phyloP scores from a whole-genome alignment of 768 basidiomycete species.

The Mycena rebaudengoi region DNA sequence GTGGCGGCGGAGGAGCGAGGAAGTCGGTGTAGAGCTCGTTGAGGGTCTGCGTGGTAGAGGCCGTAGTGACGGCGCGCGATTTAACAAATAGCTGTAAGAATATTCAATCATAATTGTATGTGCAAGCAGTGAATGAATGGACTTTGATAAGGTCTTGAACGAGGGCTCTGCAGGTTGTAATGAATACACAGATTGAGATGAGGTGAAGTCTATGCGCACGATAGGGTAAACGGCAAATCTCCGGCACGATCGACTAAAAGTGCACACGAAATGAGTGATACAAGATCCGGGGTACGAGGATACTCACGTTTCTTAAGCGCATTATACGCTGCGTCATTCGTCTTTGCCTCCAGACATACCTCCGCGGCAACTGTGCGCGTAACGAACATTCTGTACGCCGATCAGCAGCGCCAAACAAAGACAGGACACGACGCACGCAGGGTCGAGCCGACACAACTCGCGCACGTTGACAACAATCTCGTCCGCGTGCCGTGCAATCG shows the following conservation, averaged over 20 bases:
- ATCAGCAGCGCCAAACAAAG: slow-evolving; percentile 7
- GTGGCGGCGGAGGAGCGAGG: slow-evolving; percentile 48
- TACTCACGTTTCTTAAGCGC: slow-evolving; percentile 73
- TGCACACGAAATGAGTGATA: too few relatives aligned
- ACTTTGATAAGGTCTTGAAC: slow-evolving; percentile 78
- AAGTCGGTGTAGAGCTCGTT: slow-evolving; percentile 74
- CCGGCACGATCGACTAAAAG: slow-evolving; percentile 74
- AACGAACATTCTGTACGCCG: slow-evolving; percentile 72
- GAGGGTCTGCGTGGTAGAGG: slow-evolving; percentile 58
- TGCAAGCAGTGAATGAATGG: background rate
- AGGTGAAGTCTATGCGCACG: slow-evolving; percentile 46
- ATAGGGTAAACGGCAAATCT: slow-evolving; percentile 71
- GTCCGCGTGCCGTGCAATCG: slow-evolving; percentile 58
- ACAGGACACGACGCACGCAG: slow-evolving; percentile 58
- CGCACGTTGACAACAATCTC: slow-evolving; percentile 77
- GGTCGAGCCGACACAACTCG: slow-evolving; percentile 75
- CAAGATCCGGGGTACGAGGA: too few relatives aligned
- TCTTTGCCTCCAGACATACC: slow-evolving; percentile 82
- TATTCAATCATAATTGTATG: background rate
- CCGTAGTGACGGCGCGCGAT: slow-evolving; percentile 69
- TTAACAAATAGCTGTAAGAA: slow-evolving; percentile 67
- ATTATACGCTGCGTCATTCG: slow-evolving; percentile 72
- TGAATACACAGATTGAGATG: slow-evolving; percentile 12
- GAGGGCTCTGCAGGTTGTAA: slow-evolving; percentile 48
- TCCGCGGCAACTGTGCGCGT: slow-evolving; percentile 86